Percentiles rank a stretch among this genome's conserved stretches.
Conservation (phyloP, 176 grass and related monocot genomes). For the Coix lacrymajobi region DNA sequence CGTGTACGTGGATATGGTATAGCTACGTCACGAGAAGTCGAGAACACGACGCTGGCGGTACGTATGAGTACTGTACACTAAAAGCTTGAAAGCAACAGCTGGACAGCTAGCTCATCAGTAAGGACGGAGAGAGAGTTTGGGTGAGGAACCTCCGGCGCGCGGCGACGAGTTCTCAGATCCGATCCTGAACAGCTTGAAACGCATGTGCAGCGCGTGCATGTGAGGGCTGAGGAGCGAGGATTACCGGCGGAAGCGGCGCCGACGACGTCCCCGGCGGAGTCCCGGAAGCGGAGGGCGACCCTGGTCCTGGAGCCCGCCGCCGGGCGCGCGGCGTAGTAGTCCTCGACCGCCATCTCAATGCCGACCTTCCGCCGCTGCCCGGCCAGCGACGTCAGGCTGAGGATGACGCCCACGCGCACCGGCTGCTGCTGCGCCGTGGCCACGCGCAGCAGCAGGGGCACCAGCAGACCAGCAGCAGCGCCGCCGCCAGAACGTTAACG, state of each 20-base stretch:
- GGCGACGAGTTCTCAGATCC: background rate
- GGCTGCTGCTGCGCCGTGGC: slow-evolving; percentile 35
- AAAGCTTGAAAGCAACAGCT: background rate
- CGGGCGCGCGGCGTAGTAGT: slow-evolving; percentile 48
- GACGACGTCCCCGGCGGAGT: slow-evolving; percentile 39
- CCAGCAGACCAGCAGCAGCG: background rate
- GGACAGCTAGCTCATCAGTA: background rate
- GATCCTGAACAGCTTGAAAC: too few species aligned
- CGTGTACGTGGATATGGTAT: background rate
- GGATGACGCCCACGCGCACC: slow-evolving; percentile 60
- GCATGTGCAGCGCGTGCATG: too few species aligned
- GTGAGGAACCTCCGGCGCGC: background rate
- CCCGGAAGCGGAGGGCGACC: slow-evolving; percentile 29
- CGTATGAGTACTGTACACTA: background rate
- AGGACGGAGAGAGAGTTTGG: background rate
- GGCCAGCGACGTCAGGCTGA: background rate
- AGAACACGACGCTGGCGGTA: background rate
- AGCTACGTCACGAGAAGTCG: background rate
- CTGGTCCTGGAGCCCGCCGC: slow-evolving; percentile 3
- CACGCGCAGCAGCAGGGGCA: background rate
- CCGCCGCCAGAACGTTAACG: background rate
- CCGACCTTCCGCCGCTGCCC: slow-evolving; percentile 26
- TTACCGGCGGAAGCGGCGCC: slow-evolving; percentile 54
- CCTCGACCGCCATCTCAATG: slow-evolving; percentile 57
- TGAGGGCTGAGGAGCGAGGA: background rate